Evolutionary conservation across 2,329 filamentous ascomycete genomes (phyloP), one percentile per base, ranked within the genome.

Genomic region (Onygena corvina): DNA sequence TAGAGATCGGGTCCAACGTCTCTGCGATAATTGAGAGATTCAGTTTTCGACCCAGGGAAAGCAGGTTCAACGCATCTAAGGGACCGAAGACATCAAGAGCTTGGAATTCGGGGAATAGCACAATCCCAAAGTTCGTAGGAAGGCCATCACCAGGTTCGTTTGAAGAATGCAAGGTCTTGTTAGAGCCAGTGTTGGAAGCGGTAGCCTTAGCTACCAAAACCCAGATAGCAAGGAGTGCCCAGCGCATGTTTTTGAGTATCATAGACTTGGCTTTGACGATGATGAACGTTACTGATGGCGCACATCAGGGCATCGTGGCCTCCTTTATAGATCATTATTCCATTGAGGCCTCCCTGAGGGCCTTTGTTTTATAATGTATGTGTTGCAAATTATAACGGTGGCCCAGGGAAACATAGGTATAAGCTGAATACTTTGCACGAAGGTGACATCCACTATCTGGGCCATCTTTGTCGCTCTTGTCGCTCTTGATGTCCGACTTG

Each of bases 11-110:
- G 11, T 63, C 59, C 1, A 65, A 54, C 11, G 56, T 62, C 14
- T 59, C 52, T 6, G 64, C 56, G 36, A 66, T 58, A 4, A 68
- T 45, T 11, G 58, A 56, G 6, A 68, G 53, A 2, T 58, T 57
- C 5, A 58, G 49, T 8, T 44, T 44, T 3, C 58, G 50, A 7
- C 27, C 51, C n/a, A 49, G 50, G 6, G 61, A 58, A 25, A 64
- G 54, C 9, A 58, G 33, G 50, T 63, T 70, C 18, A 76, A 60
- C 52, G 68, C 66, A 51, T 75, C 69, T 8, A 76, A 59, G 4
- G 72, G 72, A 3, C 72, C 73, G 46, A 68, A 67, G 38, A 61
- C 62, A 48, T 71, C 66, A 4, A 69, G 59, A 23, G 66, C 62
- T 56, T 71, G 64, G 54, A 69, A 69, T 21, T 63, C 65, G 1